Conservation (phyloP, 768 basidiomycete species). For the Brasilioporus rufonigricans region DNA sequence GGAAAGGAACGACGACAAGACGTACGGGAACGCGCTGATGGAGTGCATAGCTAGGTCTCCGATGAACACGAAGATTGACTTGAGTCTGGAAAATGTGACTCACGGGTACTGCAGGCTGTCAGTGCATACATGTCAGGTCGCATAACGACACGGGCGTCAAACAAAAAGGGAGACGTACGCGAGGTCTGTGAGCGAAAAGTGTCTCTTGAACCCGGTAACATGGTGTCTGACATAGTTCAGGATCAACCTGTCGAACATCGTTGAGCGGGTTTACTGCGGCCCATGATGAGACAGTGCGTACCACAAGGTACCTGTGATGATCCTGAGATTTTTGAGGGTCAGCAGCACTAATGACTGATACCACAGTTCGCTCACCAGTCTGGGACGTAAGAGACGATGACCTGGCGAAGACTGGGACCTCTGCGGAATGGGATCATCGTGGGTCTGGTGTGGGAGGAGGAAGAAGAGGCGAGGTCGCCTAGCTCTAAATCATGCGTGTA, state of each 20-base stretch:
- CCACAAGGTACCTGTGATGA: slow-evolving; percentile 62
- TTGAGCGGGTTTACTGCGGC: background rate
- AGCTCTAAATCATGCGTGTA: background rate
- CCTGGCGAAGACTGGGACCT: slow-evolving; percentile 16
- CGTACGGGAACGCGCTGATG: slow-evolving; percentile 60
- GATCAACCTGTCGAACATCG: slow-evolving; percentile 40
- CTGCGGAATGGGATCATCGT: slow-evolving; percentile 12
- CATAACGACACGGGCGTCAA: background rate
- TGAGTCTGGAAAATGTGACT: slow-evolving; percentile 17
- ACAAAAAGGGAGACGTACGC: slow-evolving; percentile 53
- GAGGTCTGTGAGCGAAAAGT: slow-evolving; percentile 75
- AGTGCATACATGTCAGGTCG: slow-evolving; percentile 13
- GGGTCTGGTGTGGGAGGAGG: background rate
- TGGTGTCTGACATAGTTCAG: slow-evolving; percentile 55
- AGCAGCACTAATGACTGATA: background rate
- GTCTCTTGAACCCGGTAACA: slow-evolving; percentile 66
- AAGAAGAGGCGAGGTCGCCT: background rate
- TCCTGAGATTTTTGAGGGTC: slow-evolving; percentile 41
- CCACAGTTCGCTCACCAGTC: slow-evolving; percentile 57
- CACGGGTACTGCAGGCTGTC: slow-evolving; percentile 38
- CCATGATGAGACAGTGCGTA: slow-evolving; percentile 32
- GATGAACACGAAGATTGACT: background rate
- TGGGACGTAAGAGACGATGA: slow-evolving; percentile 56
- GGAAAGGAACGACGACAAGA: slow-evolving; percentile 30
- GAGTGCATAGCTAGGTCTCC: slow-evolving; percentile 49